Evolutionary conservation across 441 rosid species (phyloP), one percentile per base, ranked within the genome.

Genomic region (Pelargonium australe): DNA sequence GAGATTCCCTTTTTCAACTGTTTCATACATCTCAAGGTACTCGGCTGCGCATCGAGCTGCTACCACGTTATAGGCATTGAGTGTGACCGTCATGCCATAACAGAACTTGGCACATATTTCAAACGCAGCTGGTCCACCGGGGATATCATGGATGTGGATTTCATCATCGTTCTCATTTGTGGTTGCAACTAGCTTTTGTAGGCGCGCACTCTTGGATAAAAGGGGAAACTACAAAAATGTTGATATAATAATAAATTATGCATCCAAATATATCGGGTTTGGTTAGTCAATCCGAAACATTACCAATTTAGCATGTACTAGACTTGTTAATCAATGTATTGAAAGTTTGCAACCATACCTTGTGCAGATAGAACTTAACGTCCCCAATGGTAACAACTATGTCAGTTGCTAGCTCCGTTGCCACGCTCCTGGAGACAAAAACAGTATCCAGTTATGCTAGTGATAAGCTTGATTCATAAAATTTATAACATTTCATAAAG

Each of bases 31-130:
- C 78, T 92, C 98, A 63, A 95, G 94, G 79, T 87, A 92, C 81
- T 92, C 93, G 1, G 99, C 97, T 1, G 96, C 98, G 45, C 99
- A 95, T 45, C 98, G 87, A 58, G 87, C 85, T 57, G 95, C 95
- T 5, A 87, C 87, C 62, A 95, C 92, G 72, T 90, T 89, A 81
- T 85, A 87, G 40, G 98, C 90, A 76, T 85, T 95, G 63, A 95
- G 92, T 0, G 91, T 92, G 28, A 95, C 96, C 0, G 78, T 89
- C 93, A 95, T 92, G 34, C 96, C 97, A 61, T 95, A 95, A 81
- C 99, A 95, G 80, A 92, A 95, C 76, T 94, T 94, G 0, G 97
- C 94, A 82, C 99, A 91, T 63, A 85, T 87, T 79, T 95, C 99
- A 68, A 95, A 95, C 34, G 98, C 90, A 77, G 87, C 84, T 8